Percentiles rank a stretch among this genome's conserved stretches.
Conservation (phyloP, 2,329 filamentous ascomycete species). For the Tricladium varicosporioides region DNA sequence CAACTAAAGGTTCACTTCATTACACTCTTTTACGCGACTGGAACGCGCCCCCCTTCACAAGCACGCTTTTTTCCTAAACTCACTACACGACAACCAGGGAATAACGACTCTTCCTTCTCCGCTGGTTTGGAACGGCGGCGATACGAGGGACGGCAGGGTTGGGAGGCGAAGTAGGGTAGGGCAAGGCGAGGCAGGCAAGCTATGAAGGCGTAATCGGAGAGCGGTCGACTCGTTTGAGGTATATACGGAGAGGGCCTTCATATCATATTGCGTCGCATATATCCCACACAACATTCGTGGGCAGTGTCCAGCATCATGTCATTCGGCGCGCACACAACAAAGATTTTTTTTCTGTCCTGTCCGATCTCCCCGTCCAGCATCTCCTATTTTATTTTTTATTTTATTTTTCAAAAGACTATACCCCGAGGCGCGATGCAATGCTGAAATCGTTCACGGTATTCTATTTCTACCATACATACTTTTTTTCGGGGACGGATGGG, state of each 20-base stretch:
- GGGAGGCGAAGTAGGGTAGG: not conserved
- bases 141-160: conserved; percentile 4
- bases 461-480: not conserved
- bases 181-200: not conserved
- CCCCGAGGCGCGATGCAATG: not conserved
- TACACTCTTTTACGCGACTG: conserved; percentile 22
- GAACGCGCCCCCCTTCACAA: conserved; percentile 18
- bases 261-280: conserved; percentile 3
- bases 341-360: not conserved
- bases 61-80: conserved; percentile 5
- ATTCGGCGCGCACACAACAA: not conserved
- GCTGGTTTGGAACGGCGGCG: conserved; percentile 17
- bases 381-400: not conserved
- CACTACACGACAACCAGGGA: conserved; percentile 5
- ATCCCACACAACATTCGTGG: not conserved
- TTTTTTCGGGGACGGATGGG: not conserved
- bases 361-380: not conserved
- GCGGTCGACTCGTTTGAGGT: conserved; percentile 6
- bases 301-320: not conserved
- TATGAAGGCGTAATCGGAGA: conserved; percentile 15
- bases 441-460: not conserved
- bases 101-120: conserved; percentile 13
- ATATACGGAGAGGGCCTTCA: conserved; percentile 7
- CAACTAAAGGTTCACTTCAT: conserved; percentile 10
- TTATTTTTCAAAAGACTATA: not conserved